A percentile compares a stretch with the other conserved stretches of the same genome.
phyloP scores from a whole-genome alignment of 139 green algal species.

The Ettlia oleoabundans region DNA sequence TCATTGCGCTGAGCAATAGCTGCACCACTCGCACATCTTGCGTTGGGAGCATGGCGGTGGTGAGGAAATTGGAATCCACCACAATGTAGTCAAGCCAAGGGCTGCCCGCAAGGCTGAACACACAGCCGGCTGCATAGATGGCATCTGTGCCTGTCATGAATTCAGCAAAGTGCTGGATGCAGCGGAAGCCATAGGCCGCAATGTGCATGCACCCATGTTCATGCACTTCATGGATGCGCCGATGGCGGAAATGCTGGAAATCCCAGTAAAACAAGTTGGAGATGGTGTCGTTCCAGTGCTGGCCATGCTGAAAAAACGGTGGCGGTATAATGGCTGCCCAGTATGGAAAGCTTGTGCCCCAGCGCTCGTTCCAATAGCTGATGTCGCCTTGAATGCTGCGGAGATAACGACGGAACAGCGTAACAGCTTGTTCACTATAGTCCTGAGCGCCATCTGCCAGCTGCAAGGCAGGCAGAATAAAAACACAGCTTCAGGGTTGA shows the following conservation, averaged over 20 bases:
- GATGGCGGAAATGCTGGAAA: background rate
- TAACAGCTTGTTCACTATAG: background rate
- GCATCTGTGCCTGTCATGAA: background rate
- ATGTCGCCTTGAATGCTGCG: background rate
- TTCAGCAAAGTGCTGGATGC: background rate
- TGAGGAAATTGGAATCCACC: background rate
- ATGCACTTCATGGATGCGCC: background rate
- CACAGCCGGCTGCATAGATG: background rate
- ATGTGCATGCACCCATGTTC: slow-evolving; percentile 1
- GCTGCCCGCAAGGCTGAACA: background rate
- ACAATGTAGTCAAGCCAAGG: slow-evolving; percentile 1
- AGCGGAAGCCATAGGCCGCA: background rate
- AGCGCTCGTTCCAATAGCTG: background rate
- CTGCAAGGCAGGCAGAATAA: too few species aligned
- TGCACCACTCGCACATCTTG: background rate
- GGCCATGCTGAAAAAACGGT: background rate
- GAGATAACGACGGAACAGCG: background rate
- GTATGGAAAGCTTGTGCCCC: background rate
- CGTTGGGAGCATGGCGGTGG: background rate
- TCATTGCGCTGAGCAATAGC: background rate
- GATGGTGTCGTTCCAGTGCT: background rate
- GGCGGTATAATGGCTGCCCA: background rate
- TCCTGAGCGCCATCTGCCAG: background rate
- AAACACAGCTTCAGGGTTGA: too few species aligned
- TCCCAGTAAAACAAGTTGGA: background rate